Conservation (phyloP, 106 monocot genomes). For the Phalaenopsis aphrodite region DNA sequence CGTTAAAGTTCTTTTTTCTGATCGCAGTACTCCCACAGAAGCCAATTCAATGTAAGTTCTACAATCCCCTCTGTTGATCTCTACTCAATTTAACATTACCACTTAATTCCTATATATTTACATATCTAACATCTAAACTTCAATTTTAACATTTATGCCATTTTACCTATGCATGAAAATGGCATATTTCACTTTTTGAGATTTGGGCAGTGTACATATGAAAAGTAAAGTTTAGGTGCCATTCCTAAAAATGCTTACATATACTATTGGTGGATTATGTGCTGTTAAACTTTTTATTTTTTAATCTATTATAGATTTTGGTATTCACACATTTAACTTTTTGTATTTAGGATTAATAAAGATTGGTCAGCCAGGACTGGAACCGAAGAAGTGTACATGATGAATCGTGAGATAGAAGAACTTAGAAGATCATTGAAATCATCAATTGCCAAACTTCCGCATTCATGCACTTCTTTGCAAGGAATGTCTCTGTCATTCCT, state of each 20-base stretch:
- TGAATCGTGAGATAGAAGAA: conserved; percentile 35
- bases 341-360: conserved; percentile 24
- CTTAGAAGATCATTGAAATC: conserved; percentile 28
- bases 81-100: neutral
- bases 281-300: no score
- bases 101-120: neutral
- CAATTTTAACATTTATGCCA: no score
- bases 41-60: conserved; percentile 29
- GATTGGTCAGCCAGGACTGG: conserved; percentile 38
- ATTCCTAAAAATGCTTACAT: no score
- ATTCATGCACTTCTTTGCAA: conserved; percentile 42
- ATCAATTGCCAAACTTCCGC: conserved; percentile 28
- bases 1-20: conserved; percentile 56
- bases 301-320: no score
- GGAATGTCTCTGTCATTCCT: conserved; percentile 49
- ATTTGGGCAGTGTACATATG: no score
- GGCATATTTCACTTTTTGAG: no score
- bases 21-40: conserved; percentile 27
- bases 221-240: no score
- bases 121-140: no score
- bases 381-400: conserved; percentile 67
- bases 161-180: no score
- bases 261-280: no score
- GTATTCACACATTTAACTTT: neutral
- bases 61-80: neutral